Evolutionary conservation across 23 red algal species (phyloP), one percentile per base, ranked within the genome.

Genomic region (Gracilariopsis chorda): DNA sequence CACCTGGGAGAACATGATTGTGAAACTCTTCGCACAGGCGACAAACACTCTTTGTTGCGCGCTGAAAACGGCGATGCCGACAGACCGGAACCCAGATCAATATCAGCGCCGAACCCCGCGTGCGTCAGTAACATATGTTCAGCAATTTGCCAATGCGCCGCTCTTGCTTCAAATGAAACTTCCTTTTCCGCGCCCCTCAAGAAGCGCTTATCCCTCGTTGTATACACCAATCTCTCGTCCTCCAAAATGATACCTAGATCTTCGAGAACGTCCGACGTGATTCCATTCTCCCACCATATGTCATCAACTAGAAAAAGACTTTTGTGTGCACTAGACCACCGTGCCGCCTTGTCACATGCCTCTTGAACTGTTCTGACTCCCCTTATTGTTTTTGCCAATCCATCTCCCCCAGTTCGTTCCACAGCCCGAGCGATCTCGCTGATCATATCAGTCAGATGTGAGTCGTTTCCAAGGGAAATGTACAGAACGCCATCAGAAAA

Each of bases 281-380:
- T 72, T 17, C 24, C 24, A 33, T 72, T 72, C 20, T 8, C 23
- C 65, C 65, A 72, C 65, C 65, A 72, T 39, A 72, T 72, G 37
- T 72, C 65, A 72, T 72, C 65, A 32, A 72, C 37, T 20, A 72
- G 65, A 5, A 72, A 72, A n/a, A 72, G 65, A 46, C 65, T 34
- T 43, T 4, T 6, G 65, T 33, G 65, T 3, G n/a, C 3, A 17
- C 65, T 39, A 46, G 37, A 72, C 65, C 65, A 72, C 24, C 5
- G 5, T 20, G 65, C 27, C 6, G 65, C 65, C 23, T 8, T 72
- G 6, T 34, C 65, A n/a, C 19, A 39, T 13, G 65, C 65, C 34
- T 72, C 65, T 46, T 72, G 3, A 17, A 72, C 5, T 34, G 27
- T 72, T 20, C 3, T 20, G 10, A 4, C 5, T 29, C 65, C 24